Evolutionary conservation across 2,329 filamentous ascomycete species (phyloP).

Genomic region (Fusarium burgessii): DNA sequence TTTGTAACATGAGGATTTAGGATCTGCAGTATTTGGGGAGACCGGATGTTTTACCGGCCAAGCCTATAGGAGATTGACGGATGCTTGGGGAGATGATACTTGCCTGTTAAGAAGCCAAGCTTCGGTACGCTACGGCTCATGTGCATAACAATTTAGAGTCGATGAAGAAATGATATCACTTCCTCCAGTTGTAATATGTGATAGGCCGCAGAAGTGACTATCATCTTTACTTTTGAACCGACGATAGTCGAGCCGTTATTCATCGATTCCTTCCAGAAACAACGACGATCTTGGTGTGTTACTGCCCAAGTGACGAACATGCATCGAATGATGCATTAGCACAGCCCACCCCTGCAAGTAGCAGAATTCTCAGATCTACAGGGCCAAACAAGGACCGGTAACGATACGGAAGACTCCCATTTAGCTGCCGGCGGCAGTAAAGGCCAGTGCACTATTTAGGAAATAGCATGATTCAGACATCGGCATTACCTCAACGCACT

Average conservation of each 20-base stretch:
- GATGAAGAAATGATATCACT: conserved; percentile 11
- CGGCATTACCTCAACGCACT: conserved; percentile 31
- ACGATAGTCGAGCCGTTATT: conserved; percentile 4
- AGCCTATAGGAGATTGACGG: conserved; percentile 26
- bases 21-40: conserved; percentile 9
- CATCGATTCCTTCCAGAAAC: background rate
- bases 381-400: conserved; percentile 15
- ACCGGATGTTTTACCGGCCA: conserved; percentile 14
- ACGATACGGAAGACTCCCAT: conserved; percentile 19
- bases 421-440: conserved; percentile 4
- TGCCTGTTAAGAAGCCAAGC: conserved; percentile 33
- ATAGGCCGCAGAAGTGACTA: background rate
- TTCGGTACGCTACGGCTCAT: conserved; percentile 10
- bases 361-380: conserved; percentile 18
- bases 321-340: conserved; percentile 10
- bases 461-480: conserved; percentile 11
- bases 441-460: background rate
- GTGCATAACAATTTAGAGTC: conserved; percentile 15
- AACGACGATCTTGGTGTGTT: conserved; percentile 12
- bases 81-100: conserved; percentile 28
- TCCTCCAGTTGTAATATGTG: background rate
- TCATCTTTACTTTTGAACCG: background rate
- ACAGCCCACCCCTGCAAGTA: conserved; percentile 5
- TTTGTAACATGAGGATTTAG: background rate
- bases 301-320: background rate